Evolutionary conservation across 1,284 basidiomycete species (phyloP).

Genomic region (Tilletia horrida): DNA sequence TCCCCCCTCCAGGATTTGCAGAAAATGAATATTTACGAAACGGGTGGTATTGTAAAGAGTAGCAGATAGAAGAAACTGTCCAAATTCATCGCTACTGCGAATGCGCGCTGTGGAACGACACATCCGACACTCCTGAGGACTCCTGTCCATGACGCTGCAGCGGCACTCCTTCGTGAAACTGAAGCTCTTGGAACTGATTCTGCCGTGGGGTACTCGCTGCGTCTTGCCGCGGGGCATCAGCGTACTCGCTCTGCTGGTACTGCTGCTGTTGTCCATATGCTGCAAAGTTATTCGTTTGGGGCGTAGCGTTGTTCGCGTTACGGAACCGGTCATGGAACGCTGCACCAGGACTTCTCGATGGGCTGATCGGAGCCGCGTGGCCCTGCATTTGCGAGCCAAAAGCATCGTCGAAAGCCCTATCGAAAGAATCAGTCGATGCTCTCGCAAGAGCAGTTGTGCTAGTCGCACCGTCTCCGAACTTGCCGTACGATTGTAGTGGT

Average conservation of each 20-base stretch:
- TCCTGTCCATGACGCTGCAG: slow-evolving; percentile 21
- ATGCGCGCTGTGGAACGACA: slow-evolving; percentile 28
- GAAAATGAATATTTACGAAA: neutral
- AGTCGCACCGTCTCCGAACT: neutral
- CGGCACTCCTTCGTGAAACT: neutral
- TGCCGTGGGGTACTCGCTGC: neutral
- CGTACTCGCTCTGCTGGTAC: no score
- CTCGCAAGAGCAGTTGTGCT: neutral
- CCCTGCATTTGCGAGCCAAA: slow-evolving; percentile 28
- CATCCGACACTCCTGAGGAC: slow-evolving; percentile 24
- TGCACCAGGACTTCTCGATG: slow-evolving; percentile 25
- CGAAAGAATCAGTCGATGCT: slow-evolving; percentile 32
- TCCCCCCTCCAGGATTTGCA: no score
- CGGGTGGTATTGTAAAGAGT: no score
- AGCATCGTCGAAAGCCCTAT: slow-evolving; percentile 33
- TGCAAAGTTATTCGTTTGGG: slow-evolving; percentile 15
- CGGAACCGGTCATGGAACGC: slow-evolving; percentile 24
- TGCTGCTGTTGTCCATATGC: slow-evolving; percentile 1
- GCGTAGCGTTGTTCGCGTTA: slow-evolving; percentile 24
- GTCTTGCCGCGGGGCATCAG: no score
- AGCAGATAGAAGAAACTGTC: neutral
- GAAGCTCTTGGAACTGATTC: slow-evolving; percentile 6
- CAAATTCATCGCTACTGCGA: neutral
- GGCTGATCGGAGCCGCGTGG: slow-evolving; percentile 22
- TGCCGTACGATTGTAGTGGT: neutral